Percentiles rank a stretch among this genome's conserved stretches.
Conservation (phyloP, 495 filamentous ascomycete genomes). For the Hypomontagnella monticulosa region DNA sequence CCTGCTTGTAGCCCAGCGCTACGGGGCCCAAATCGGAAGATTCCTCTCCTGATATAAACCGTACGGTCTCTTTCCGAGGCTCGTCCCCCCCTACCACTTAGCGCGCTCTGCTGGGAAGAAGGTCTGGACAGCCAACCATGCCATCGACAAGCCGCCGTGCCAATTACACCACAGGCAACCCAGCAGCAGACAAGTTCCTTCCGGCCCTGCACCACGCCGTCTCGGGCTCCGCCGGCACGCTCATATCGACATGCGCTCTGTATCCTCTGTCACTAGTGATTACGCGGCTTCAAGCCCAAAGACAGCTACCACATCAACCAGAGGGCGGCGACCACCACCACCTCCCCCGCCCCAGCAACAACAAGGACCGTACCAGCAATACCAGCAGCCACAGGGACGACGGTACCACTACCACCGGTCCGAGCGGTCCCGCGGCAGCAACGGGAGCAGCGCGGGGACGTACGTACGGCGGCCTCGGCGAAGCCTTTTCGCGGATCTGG, state of each 20-base stretch:
- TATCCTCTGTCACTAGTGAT: conserved; percentile 90
- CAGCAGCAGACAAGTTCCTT: conserved; percentile 59
- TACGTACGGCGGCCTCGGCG: conserved; percentile 67
- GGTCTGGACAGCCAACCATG: conserved; percentile 22
- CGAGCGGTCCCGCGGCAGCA: conserved; percentile 25
- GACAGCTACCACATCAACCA: conserved; percentile 63
- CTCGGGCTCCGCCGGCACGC: conserved; percentile 80
- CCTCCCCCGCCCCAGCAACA: too few relatives aligned
- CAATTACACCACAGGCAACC: conserved; percentile 13
- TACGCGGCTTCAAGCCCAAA: conserved; percentile 85
- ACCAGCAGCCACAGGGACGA: neutral
- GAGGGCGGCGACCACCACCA: conserved; percentile 32
- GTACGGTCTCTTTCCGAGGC: conserved; percentile 3
- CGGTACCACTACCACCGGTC: conserved; percentile 30
- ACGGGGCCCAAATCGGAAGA: conserved; percentile 29
- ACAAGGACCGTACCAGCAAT: conserved; percentile 22
- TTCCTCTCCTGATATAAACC: conserved; percentile 27
- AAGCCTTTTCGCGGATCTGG: conserved; percentile 79
- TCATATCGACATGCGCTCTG: conserved; percentile 79
- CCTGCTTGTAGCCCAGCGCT: conserved; percentile 11
- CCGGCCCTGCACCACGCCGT: conserved; percentile 88
- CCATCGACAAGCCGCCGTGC: conserved; percentile 20
- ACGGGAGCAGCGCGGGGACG: conserved; percentile 21
- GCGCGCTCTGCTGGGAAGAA: conserved; percentile 5
- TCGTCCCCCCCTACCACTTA: conserved; percentile 22